Evolutionary conservation across 306 rosid species (phyloP).

Genomic region (Cucurbita pepo): DNA sequence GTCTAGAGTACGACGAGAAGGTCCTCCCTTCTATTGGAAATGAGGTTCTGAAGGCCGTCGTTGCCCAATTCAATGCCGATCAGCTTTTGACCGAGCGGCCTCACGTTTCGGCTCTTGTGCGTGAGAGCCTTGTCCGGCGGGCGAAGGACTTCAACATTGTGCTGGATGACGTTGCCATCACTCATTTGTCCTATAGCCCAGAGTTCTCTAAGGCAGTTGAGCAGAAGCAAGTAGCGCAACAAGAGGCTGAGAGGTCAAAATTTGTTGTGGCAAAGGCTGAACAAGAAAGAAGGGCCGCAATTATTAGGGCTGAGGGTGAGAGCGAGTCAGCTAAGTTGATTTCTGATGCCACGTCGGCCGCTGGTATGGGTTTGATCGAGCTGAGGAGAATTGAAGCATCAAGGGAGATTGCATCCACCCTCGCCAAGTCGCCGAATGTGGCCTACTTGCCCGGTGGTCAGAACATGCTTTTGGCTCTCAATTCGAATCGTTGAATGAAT

Average conservation of each 20-base stretch:
- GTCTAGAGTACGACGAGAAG: conserved; percentile 92
- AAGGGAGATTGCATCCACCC: conserved; percentile 60
- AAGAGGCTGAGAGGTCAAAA: conserved; percentile 90
- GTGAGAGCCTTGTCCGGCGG: conserved; percentile 51
- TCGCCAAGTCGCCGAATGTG: conserved; percentile 75
- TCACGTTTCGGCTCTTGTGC: conserved; percentile 66
- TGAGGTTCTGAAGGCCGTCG: conserved; percentile 79
- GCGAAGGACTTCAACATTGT: conserved; percentile 77
- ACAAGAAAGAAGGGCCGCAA: conserved; percentile 84
- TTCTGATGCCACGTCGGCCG: conserved; percentile 57
- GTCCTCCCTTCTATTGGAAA: conserved; percentile 87
- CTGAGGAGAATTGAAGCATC: conserved; percentile 85
- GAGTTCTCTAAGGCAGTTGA: conserved; percentile 82
- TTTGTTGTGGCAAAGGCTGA: conserved; percentile 87
- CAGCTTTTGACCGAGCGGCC: conserved; percentile 88
- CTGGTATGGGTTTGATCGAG: conserved; percentile 66
- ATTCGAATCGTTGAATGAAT: conserved; percentile 48
- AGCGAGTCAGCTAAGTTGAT: conserved; percentile 80
- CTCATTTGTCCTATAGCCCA: conserved; percentile 58
- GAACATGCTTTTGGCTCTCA: conserved; percentile 54
- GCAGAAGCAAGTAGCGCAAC: conserved; percentile 96
- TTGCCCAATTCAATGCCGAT: conserved; percentile 84
- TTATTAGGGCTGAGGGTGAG: conserved; percentile 87
- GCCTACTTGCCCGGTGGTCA: conserved; percentile 50
- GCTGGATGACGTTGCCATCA: conserved; percentile 81